Conservation (phyloP, 2,329 filamentous ascomycete species). For the Colletotrichum theobromicola region DNA sequence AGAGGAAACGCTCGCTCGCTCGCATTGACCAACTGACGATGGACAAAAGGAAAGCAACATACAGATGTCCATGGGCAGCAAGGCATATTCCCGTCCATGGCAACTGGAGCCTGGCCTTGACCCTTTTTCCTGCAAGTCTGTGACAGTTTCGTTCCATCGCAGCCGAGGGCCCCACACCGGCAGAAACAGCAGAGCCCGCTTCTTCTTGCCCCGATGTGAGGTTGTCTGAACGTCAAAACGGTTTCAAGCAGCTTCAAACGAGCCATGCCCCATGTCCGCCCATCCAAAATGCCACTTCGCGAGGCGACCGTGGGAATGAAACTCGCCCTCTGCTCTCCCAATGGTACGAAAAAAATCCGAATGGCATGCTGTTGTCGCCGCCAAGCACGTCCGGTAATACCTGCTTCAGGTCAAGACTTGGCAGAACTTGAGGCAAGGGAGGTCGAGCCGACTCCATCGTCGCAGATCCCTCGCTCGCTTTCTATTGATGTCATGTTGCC, state of each 20-base stretch:
- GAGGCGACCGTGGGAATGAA: neutral
- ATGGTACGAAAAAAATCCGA: neutral
- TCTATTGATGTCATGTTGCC: slow-evolving; percentile 9
- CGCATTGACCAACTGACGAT: neutral
- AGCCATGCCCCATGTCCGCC: neutral
- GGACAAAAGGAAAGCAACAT: neutral
- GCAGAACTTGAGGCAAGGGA: neutral
- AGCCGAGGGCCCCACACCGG: slow-evolving; percentile 11
- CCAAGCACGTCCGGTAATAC: slow-evolving; percentile 10
- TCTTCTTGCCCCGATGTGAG: slow-evolving; percentile 11
- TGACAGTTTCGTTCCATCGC: slow-evolving; percentile 10
- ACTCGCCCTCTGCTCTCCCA: neutral
- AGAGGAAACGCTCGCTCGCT: neutral
- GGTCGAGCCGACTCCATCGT: slow-evolving; percentile 6
- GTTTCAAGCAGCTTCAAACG: slow-evolving; percentile 7
- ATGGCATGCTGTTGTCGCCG: neutral
- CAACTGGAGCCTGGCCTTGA: neutral
- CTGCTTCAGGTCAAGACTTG: neutral
- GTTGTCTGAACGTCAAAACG: slow-evolving; percentile 16
- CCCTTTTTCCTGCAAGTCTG: neutral
- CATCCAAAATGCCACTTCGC: neutral
- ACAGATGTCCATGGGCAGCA: neutral
- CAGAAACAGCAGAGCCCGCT: slow-evolving; percentile 7
- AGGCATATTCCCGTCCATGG: neutral
- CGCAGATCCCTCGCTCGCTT: neutral